Percentiles rank a stretch among this genome's conserved stretches.
Evolutionary conservation across 345 rosid genomes (phyloP).

Genomic region (Brassica incana): DNA sequence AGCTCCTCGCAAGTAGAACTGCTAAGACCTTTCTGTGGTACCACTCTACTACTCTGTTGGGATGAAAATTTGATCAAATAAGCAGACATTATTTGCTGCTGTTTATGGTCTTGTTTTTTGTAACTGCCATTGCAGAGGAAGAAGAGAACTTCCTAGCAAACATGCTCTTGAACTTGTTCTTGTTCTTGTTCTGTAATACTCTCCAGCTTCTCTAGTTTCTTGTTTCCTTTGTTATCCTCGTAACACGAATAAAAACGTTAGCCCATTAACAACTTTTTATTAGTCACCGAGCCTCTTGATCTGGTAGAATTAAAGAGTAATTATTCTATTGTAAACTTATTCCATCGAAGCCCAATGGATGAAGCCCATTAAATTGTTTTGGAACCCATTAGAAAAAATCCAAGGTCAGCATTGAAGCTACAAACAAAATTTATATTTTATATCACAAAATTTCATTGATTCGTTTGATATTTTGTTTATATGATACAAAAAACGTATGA

Average conservation of each 20-base stretch:
- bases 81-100: constrained; percentile 7
- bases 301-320: background rate
- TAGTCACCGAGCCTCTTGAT: background rate
- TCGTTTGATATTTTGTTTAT: background rate
- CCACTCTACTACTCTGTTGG: background rate
- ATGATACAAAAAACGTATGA: background rate
- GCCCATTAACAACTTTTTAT: background rate
- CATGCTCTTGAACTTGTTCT: background rate
- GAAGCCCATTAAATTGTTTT: background rate
- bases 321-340: background rate
- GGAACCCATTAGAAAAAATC: background rate
- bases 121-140: background rate
- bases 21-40: background rate
- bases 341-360: background rate
- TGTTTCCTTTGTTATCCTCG: background rate
- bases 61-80: constrained; percentile 21
- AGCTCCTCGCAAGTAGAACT: constrained; percentile 42
- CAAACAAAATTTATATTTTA: background rate
- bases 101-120: background rate
- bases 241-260: background rate
- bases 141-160: background rate
- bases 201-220: background rate
- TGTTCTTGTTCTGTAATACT: background rate
- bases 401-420: background rate
- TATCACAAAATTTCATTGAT: background rate